Conservation (phyloP, 2,329 filamentous ascomycete species). For the Colletotrichum noveboracense region DNA sequence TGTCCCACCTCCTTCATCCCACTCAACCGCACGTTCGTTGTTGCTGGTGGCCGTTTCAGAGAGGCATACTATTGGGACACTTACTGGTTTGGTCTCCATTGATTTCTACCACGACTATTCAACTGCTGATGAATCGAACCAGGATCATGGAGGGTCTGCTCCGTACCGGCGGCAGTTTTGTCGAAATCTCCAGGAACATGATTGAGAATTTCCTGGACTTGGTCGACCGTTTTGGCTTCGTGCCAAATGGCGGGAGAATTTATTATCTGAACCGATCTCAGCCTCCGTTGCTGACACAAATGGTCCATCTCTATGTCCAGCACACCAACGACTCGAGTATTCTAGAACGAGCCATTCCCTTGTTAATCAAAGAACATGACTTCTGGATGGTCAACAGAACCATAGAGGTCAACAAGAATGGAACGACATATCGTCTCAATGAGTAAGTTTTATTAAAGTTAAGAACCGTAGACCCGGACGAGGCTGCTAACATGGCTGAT, state of each 20-base stretch:
- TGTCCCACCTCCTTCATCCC: slow-evolving; percentile 72
- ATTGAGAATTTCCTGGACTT: slow-evolving; percentile 75
- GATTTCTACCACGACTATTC: background rate
- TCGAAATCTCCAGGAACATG: slow-evolving; percentile 67
- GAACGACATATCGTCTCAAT: slow-evolving; percentile 60
- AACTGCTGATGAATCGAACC: slow-evolving; percentile 38
- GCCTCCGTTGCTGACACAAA: slow-evolving; percentile 68
- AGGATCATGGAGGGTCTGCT: slow-evolving; percentile 67
- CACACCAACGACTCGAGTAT: slow-evolving; percentile 68
- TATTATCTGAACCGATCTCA: slow-evolving; percentile 75
- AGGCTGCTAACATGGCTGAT: background rate
- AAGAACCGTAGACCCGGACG: too few relatives aligned
- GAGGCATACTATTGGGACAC: slow-evolving; percentile 77
- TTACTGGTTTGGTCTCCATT: slow-evolving; percentile 37
- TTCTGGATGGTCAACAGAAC: slow-evolving; percentile 69
- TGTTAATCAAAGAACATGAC: slow-evolving; percentile 67
- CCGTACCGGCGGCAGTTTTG: slow-evolving; percentile 67
- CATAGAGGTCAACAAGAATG: slow-evolving; percentile 51
- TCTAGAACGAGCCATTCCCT: slow-evolving; percentile 63
- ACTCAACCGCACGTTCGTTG: slow-evolving; percentile 71
- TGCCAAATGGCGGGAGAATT: slow-evolving; percentile 70
- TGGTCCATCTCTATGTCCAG: slow-evolving; percentile 69
- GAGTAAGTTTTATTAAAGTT: slow-evolving; percentile 42
- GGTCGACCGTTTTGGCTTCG: slow-evolving; percentile 67
- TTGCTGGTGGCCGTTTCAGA: slow-evolving; percentile 73